Percentiles rank a stretch among this genome's conserved stretches.
Conservation (phyloP, 352 stramenopile species). For the Globisporangium abappressorium region DNA sequence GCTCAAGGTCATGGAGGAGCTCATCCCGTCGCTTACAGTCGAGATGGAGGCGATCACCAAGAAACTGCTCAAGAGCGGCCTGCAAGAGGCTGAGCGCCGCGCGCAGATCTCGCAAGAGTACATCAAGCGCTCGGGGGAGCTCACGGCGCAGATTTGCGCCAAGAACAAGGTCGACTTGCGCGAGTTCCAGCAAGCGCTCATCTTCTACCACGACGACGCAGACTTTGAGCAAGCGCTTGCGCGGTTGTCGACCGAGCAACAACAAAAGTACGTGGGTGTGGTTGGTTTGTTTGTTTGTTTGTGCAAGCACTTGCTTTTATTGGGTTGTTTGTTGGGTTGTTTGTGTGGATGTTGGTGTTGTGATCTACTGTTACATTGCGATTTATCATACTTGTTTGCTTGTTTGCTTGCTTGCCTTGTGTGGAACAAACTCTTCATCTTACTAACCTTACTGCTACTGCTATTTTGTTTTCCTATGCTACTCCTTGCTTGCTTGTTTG, state of each 20-base stretch:
- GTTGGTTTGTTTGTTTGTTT: neutral
- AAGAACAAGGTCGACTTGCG: conserved; percentile 55
- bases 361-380: conserved; percentile 13
- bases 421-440: neutral
- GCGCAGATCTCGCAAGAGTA: conserved; percentile 62
- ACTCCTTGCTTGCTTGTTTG: neutral
- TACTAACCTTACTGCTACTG: neutral
- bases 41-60: conserved; percentile 71
- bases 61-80: conserved; percentile 5
- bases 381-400: conserved; percentile 9
- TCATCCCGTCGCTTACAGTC: conserved; percentile 63
- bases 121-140: conserved; percentile 55
- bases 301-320: conserved; percentile 10
- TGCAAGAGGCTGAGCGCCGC: conserved; percentile 40
- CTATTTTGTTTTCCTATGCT: conserved; percentile 16
- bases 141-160: conserved; percentile 52
- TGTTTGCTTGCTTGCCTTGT: neutral
- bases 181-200: conserved; percentile 68
- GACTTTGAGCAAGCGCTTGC: conserved; percentile 62
- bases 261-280: conserved; percentile 43
- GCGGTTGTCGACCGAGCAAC: conserved; percentile 59
- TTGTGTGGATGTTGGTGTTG: neutral
- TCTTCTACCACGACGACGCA: conserved; percentile 78
- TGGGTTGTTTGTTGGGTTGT: neutral
- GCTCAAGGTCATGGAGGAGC: conserved; percentile 62